phyloP scores from a whole-genome alignment of 371 early-diverging fungal genomes.

The Mucor piriformis region DNA sequence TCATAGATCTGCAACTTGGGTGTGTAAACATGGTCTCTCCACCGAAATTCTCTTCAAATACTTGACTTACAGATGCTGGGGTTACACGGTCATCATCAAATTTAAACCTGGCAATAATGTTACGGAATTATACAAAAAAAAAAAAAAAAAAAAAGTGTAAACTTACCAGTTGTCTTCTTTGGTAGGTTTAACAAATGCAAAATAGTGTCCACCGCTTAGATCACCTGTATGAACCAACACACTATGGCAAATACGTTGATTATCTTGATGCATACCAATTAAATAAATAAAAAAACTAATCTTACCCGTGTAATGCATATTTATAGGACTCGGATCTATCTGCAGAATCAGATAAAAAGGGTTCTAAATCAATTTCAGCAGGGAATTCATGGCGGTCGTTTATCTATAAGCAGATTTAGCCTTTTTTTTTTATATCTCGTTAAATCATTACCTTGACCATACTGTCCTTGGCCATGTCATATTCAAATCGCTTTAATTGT shows the following conservation, averaged over 20 bases:
- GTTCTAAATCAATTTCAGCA: constrained; percentile 76
- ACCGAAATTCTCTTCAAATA: constrained; percentile 96
- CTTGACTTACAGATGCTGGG: constrained; percentile 81
- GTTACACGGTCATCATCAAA: constrained; percentile 98
- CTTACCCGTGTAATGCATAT: constrained; percentile 81
- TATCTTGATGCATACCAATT: not conserved
- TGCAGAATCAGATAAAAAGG: constrained; percentile 70
- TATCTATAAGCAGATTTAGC: constrained; percentile 60
- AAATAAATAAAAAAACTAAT: not conserved
- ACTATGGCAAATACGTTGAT: constrained; percentile 29
- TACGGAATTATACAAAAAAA: too few relatives aligned
- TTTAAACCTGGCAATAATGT: constrained; percentile 58
- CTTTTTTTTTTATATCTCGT: not conserved
- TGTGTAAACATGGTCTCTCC: constrained; percentile 40
- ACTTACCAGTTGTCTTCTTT: constrained; percentile 74
- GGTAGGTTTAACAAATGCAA: constrained; percentile 84
- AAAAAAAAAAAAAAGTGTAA: not conserved
- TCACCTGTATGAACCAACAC: constrained; percentile 98
- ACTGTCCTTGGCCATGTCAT: constrained; percentile 83
- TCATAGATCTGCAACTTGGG: constrained; percentile 29
- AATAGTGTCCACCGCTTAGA: constrained; percentile 95
- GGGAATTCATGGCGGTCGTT: constrained; percentile 97
- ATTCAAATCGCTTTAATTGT: constrained; percentile 96
- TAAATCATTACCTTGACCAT: constrained; percentile 80
- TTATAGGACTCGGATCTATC: constrained; percentile 61